These are phyloP conservation scores for Dioscorea alata DNA, from an alignment of 106 monocot genomes.

Conservation along the genomic window DNA sequence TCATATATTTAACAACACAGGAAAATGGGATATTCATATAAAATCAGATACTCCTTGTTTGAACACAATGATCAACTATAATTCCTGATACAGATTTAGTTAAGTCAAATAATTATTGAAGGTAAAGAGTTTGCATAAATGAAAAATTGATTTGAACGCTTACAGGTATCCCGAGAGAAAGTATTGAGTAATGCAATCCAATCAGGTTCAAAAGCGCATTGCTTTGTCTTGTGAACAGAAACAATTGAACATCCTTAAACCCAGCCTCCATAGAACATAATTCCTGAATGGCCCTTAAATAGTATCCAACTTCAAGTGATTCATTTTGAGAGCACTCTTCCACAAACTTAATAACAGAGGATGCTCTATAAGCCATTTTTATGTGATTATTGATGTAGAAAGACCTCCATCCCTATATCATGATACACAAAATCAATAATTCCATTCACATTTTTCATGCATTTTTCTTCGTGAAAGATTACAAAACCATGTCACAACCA, in stretches of 20 bases:
- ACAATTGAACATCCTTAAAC: constrained; percentile 60
- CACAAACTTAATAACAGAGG: constrained; percentile 39
- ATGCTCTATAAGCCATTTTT: constrained; percentile 27
- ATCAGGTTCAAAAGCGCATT: constrained; percentile 67
- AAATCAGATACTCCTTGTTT: too few relatives aligned
- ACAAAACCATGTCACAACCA: not conserved
- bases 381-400: constrained; percentile 51
- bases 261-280: constrained; percentile 35
- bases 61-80: too few relatives aligned
- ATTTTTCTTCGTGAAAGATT: not conserved
- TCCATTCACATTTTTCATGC: not conserved
- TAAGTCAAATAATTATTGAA: not conserved
- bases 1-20: too few relatives aligned
- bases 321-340: constrained; percentile 36
- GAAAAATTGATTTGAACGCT: constrained; percentile 9
- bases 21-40: too few relatives aligned
- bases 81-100: too few relatives aligned
- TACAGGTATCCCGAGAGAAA: constrained; percentile 46
- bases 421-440: not conserved
- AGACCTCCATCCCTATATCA: constrained; percentile 57
- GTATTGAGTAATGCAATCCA: constrained; percentile 55
- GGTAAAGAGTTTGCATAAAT: not conserved
- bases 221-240: constrained; percentile 41
- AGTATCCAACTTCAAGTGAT: constrained; percentile 71
- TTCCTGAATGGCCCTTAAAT: constrained; percentile 53